Percentiles rank a stretch among this genome's conserved stretches.
Conservation (phyloP, 129 eudicot genomes). For the Pseudognaphalium luteoalbum region DNA sequence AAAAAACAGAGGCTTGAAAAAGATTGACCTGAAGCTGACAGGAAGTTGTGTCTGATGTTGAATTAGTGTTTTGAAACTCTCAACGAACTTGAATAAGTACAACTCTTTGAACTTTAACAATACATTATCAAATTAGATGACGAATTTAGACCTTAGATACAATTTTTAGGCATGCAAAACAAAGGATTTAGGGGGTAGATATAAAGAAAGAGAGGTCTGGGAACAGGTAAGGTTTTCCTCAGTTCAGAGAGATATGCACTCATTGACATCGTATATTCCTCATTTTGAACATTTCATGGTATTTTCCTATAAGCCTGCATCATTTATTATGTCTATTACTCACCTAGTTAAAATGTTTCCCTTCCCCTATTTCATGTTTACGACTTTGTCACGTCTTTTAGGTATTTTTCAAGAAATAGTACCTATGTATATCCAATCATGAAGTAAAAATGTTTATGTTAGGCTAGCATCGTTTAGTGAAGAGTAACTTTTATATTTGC, state of each 20-base stretch:
- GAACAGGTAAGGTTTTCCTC: background rate
- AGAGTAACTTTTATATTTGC: background rate
- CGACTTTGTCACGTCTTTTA: background rate
- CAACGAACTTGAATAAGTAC: background rate
- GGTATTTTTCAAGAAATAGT: background rate
- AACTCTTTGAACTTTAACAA: background rate
- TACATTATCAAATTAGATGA: no score
- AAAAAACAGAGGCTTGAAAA: background rate
- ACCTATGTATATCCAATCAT: background rate
- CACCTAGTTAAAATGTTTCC: background rate
- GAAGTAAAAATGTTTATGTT: background rate
- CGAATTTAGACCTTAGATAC: background rate
- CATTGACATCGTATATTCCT: background rate
- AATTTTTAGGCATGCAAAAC: background rate
- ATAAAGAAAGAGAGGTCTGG: background rate
- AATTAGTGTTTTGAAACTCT: background rate
- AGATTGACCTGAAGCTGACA: background rate
- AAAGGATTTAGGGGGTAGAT: background rate
- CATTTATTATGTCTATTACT: background rate
- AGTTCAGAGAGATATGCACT: background rate
- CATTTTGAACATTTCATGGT: background rate
- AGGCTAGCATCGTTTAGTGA: background rate
- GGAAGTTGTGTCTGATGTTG: background rate
- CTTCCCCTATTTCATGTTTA: background rate
- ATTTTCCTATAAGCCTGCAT: background rate